phyloP scores from a whole-genome alignment of 192 early-diverging fungal genomes.

The Martensiomyces pterosporus region DNA sequence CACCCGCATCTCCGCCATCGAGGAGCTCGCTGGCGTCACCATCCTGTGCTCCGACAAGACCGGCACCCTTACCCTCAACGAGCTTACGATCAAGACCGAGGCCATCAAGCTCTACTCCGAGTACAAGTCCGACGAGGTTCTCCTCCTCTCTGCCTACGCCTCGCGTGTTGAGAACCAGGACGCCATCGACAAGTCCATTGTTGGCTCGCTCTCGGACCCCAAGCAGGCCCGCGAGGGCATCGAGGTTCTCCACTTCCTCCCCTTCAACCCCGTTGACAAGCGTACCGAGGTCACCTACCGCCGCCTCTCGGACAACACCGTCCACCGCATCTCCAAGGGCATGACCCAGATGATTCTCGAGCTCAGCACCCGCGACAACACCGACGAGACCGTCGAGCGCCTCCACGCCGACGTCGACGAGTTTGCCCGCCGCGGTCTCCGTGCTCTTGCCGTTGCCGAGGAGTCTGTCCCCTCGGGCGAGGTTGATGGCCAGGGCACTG shows the following conservation, averaged over 20 bases:
- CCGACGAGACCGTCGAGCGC: conserved; percentile 54
- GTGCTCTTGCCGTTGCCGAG: conserved; percentile 72
- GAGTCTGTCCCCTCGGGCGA: conserved; percentile 59
- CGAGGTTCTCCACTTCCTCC: conserved; percentile 62
- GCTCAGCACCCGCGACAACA: conserved; percentile 68
- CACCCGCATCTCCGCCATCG: conserved; percentile 75
- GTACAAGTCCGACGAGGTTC: conserved; percentile 55
- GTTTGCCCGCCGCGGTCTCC: conserved; percentile 63
- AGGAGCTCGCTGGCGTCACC: conserved; percentile 75
- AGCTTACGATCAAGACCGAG: conserved; percentile 66
- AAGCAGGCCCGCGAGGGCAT: conserved; percentile 59
- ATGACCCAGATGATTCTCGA: conserved; percentile 72
- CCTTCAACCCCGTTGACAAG: conserved; percentile 76
- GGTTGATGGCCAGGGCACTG: conserved; percentile 57
- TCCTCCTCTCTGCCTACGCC: conserved; percentile 68
- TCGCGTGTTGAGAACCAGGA: conserved; percentile 75
- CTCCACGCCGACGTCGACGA: conserved; percentile 66
- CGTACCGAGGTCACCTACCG: conserved; percentile 72
- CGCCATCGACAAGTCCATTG: conserved; percentile 74
- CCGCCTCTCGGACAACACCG: conserved; percentile 57
- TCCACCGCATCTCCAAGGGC: conserved; percentile 70
- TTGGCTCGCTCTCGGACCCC: conserved; percentile 59
- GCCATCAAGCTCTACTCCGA: conserved; percentile 70
- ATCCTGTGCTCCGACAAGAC: conserved; percentile 94
- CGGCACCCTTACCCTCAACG: conserved; percentile 89